phyloP scores from a whole-genome alignment of 768 basidiomycete species.

The Russula abietina region DNA sequence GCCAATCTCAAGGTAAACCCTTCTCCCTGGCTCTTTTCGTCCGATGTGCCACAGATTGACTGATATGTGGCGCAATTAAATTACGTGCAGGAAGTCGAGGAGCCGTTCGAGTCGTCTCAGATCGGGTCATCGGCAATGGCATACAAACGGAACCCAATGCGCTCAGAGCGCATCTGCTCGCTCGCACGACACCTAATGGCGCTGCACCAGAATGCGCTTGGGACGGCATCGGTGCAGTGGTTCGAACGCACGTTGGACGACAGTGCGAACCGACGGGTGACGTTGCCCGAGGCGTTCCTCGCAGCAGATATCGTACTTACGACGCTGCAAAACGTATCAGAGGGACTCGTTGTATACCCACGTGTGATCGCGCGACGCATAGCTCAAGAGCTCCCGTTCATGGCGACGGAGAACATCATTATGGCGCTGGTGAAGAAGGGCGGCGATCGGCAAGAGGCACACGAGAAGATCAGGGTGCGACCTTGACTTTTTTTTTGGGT shows the following conservation, averaged over 20 bases:
- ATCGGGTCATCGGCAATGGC: conserved; percentile 98
- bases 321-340: conserved; percentile 92
- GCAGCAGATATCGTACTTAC: conserved; percentile 95
- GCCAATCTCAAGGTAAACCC: conserved; percentile 81
- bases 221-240: conserved; percentile 96
- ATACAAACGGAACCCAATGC: conserved; percentile 99
- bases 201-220: conserved; percentile 91
- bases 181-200: conserved; percentile 94
- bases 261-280: conserved; percentile 94
- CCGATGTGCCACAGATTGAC: neutral
- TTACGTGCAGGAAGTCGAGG: conserved; percentile 76
- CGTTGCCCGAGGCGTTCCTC: conserved; percentile 93
- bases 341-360: conserved; percentile 99
- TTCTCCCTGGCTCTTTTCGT: neutral
- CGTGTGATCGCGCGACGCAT: conserved; percentile 91
- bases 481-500: conserved; percentile 12
- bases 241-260: conserved; percentile 98
- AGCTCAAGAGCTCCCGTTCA: conserved; percentile 93
- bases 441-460: conserved; percentile 93
- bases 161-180: conserved; percentile 94
- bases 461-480: conserved; percentile 84
- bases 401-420: conserved; percentile 99
- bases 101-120: conserved; percentile 98
- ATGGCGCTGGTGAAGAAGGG: conserved; percentile 97
- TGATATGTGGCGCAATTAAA: neutral